phyloP scores from a whole-genome alignment of 2,329 filamentous ascomycete species.

The Apiospora sp. region DNA sequence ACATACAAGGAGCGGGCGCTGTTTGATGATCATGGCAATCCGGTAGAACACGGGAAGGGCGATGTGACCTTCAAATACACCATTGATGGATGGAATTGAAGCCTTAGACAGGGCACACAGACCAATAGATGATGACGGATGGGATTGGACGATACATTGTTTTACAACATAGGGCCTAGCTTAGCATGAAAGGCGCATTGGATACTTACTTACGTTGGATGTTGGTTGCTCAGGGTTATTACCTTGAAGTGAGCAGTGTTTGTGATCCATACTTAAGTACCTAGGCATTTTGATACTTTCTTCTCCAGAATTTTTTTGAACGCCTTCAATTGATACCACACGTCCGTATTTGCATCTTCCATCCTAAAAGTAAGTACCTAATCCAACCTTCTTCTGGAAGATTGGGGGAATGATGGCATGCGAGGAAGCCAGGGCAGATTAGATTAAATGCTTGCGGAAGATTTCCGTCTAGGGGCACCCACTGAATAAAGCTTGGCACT shows the following conservation, averaged over 20 bases:
- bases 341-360: not conserved
- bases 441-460: not conserved
- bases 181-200: not conserved
- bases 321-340: not conserved
- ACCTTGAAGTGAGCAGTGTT: not conserved
- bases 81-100: slow-evolving; percentile 44
- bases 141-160: not conserved
- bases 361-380: not conserved
- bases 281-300: not conserved
- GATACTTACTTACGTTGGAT: not conserved
- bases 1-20: slow-evolving; percentile 66
- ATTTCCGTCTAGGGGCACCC: not conserved
- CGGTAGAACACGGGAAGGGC: slow-evolving; percentile 60
- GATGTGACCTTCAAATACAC: slow-evolving; percentile 64
- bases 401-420: not conserved
- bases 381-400: not conserved
- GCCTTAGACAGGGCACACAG: not conserved
- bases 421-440: not conserved
- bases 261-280: not conserved
- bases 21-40: slow-evolving; percentile 65
- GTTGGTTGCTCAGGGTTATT: not conserved
- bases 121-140: not conserved
- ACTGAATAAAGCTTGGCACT: not conserved
- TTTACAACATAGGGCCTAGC: not conserved
- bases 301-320: too few species aligned